Evolutionary conservation across 345 rosid species (phyloP), one percentile per base, ranked within the genome.

Genomic region (Syzygium jambos): DNA sequence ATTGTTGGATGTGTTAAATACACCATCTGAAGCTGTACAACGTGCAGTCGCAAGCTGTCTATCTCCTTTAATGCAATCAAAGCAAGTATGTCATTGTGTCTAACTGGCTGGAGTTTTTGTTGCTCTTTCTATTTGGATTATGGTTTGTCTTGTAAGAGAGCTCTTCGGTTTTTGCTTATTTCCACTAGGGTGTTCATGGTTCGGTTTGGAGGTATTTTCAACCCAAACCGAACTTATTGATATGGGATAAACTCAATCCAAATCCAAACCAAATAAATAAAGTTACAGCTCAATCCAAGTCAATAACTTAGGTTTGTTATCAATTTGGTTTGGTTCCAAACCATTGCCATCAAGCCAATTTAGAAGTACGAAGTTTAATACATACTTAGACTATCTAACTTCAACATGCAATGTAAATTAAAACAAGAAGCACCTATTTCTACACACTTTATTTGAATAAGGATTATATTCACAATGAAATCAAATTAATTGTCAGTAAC

Each of bases 21-120:
- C 99, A 88, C 99, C 99, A 21, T 98, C 99, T 22, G 99, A 98
- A 95, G 98, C 99, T 88, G 99, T 98, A 91, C 99, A 98, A 87
- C 96, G 98, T 68, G 99, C 99, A 46, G 99, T 98, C 83, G 91
- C 99, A 29, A 87, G 93, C 52, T 98, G 99, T 89, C 93, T 98
- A 51, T 95, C 98, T 89, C 99, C 99, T 56, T 90, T 98, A 84
- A 93, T 98, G 97, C 89, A 88, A 84, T 96, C 99, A 57, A 96
- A 95, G 89, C 92, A 91, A 85, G 99, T 98, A 94, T 87, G 98
- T 89, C 38, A 77, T 54, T 2, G 2, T 49, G 55, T 23, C 54
- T 29, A 25, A 84, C 30, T 17, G 23, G 86, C 82, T 25, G 52
- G 86, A 84, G 25, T 30, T 84, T 84, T 84, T 52, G 59, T 52